Percentiles rank a stretch among this genome's conserved stretches.
phyloP scores from a whole-genome alignment of 495 filamentous ascomycete species.

The Cladorrhinum samala region DNA sequence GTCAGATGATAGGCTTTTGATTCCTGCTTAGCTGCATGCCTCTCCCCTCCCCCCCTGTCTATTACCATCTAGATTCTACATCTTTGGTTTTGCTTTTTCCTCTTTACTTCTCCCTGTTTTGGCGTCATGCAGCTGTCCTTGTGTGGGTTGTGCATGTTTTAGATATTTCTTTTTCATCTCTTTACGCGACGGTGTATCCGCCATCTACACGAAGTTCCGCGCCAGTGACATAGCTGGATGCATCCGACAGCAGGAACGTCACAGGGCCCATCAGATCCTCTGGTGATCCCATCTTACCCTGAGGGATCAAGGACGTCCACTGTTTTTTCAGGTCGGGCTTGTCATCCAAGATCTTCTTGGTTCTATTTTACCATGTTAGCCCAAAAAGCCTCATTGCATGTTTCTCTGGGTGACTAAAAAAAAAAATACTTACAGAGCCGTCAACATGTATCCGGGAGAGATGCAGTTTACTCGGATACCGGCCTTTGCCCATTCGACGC shows the following conservation, averaged over 20 bases:
- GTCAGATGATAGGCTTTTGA: not conserved
- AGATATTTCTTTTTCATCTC: not conserved
- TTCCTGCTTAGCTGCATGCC: no score
- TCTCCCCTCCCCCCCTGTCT: no score
- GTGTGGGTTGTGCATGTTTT: not conserved
- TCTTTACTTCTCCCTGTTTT: not conserved
- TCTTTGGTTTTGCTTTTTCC: not conserved
- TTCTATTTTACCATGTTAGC: constrained; percentile 50
- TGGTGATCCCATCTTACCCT: constrained; percentile 86
- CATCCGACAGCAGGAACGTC: constrained; percentile 83
- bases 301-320: constrained; percentile 87
- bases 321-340: constrained; percentile 79
- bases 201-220: constrained; percentile 88
- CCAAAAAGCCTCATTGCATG: no score
- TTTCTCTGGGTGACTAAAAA: not conserved
- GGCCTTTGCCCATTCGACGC: constrained; percentile 82
- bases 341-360: constrained; percentile 88
- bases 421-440: constrained; percentile 60
- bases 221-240: constrained; percentile 78
- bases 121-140: no score
- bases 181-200: constrained; percentile 71
- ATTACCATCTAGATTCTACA: not conserved
- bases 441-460: constrained; percentile 90
- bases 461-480: constrained; percentile 89
- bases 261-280: constrained; percentile 92